A percentile compares a stretch with the other conserved stretches of the same genome.
These are phyloP conservation scores for Striga hermonthica DNA, from an alignment of 305 asterid genomes.

Conservation along the genomic window DNA sequence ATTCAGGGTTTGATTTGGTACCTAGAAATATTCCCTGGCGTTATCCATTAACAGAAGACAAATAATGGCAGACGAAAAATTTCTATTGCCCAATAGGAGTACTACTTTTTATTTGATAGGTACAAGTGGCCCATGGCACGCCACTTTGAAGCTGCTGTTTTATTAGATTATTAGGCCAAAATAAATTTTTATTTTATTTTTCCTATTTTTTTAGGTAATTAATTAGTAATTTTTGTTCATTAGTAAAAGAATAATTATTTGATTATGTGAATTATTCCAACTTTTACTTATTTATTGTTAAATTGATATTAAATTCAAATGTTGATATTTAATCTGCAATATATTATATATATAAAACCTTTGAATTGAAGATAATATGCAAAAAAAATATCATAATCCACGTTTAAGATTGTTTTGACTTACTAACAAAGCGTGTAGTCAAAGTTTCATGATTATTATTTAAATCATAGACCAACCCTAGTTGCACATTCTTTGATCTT, in stretches of 20 bases:
- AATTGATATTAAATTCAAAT: too few species aligned
- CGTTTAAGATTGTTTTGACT: not conserved
- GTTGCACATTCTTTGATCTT: not conserved
- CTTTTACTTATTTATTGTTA: too few species aligned
- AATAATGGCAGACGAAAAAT: slow-evolving; percentile 18
- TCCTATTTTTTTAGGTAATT: not conserved
- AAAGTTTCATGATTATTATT: slow-evolving; percentile 5
- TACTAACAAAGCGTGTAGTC: not conserved
- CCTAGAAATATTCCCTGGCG: not conserved
- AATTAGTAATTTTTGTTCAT: not conserved
- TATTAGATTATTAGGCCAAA: not conserved
- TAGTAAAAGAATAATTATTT: not conserved
- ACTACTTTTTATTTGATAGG: slow-evolving; percentile 3
- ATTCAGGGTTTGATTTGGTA: not conserved
- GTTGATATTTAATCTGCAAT: too few species aligned
- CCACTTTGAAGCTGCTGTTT: slow-evolving; percentile 2
- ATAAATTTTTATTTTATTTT: not conserved
- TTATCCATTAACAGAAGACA: slow-evolving; percentile 1
- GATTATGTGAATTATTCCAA: not conserved
- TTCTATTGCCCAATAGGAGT: slow-evolving; percentile 15
- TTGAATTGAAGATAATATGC: too few species aligned
- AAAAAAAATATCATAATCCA: too few species aligned
- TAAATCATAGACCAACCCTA: slow-evolving; percentile 12
- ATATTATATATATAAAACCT: too few species aligned
- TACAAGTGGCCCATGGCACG: slow-evolving; percentile 25